Conservation (phyloP, 208 protist species). For the Wallacemonas rigidus region DNA sequence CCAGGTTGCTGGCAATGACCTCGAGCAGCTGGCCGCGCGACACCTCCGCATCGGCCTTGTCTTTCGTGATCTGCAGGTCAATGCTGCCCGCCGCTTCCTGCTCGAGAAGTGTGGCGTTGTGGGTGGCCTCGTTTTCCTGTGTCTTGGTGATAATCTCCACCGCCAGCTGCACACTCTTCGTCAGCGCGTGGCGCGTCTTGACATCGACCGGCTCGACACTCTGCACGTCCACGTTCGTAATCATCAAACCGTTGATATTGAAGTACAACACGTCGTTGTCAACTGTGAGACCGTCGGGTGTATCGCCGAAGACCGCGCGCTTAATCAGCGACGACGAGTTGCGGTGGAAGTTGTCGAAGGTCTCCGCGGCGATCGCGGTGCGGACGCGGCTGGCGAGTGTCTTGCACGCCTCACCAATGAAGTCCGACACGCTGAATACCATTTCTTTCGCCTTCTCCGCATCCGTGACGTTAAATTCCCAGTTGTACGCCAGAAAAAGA, state of each 20-base stretch:
- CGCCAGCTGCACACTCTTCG: conserved; percentile 90
- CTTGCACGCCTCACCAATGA: conserved; percentile 95
- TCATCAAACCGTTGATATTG: conserved; percentile 84
- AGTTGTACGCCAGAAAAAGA: conserved; percentile 96
- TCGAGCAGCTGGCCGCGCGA: conserved; percentile 61
- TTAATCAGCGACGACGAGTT: conserved; percentile 93
- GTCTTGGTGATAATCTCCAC: conserved; percentile 92
- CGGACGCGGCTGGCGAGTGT: conserved; percentile 94
- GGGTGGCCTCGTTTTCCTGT: conserved; percentile 86
- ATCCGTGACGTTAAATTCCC: conserved; percentile 86
- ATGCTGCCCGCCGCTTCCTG: conserved; percentile 71
- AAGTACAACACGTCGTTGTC: conserved; percentile 70
- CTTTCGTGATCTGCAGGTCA: conserved; percentile 77
- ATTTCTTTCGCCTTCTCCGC: conserved; percentile 24
- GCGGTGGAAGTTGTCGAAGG: conserved; percentile 97
- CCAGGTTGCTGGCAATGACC: conserved; percentile 66
- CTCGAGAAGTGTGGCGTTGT: conserved; percentile 77
- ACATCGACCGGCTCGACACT: conserved; percentile 92
- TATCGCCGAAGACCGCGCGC: conserved; percentile 86
- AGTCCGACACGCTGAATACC: conserved; percentile 94
- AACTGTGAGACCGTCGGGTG: conserved; percentile 35
- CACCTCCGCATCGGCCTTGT: conserved; percentile 60
- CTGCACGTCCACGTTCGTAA: conserved; percentile 95
- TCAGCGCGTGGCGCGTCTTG: conserved; percentile 82
- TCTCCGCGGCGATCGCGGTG: conserved; percentile 80